These are phyloP conservation scores for Sclerotinia minor DNA, from an alignment of 2,329 filamentous ascomycete genomes.

Conservation along the genomic window DNA sequence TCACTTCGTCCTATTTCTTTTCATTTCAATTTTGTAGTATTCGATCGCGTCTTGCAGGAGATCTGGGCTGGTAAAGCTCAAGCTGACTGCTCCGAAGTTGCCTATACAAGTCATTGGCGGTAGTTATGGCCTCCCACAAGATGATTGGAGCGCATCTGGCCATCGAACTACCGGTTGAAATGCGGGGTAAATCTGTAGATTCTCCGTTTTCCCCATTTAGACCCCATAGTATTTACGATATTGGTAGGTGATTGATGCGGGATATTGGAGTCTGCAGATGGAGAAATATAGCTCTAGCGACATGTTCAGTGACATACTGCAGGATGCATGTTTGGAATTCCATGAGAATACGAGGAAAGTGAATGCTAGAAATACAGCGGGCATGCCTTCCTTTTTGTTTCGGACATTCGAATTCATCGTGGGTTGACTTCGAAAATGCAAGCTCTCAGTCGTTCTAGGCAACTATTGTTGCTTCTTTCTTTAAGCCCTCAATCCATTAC, in stretches of 20 bases:
- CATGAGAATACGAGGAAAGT: not conserved
- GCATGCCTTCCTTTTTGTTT: not conserved
- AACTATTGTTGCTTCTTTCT: slow-evolving; percentile 2
- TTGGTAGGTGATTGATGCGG: not conserved
- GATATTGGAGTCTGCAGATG: not conserved
- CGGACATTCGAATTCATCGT: not conserved
- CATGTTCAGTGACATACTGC: not conserved
- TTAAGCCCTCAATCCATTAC: slow-evolving; percentile 1
- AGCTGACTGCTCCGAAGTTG: not conserved
- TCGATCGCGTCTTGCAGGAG: not conserved
- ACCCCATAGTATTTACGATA: not conserved
- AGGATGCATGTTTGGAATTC: not conserved
- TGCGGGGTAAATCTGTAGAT: slow-evolving; percentile 14
- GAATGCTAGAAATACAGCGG: not conserved
- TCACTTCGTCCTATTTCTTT: too few relatives aligned
- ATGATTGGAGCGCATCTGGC: slow-evolving; percentile 20
- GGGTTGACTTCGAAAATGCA: not conserved
- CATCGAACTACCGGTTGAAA: not conserved
- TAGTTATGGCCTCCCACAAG: not conserved
- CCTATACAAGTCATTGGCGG: not conserved
- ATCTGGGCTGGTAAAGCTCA: not conserved
- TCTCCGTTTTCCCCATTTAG: slow-evolving; percentile 5
- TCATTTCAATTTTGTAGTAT: not conserved
- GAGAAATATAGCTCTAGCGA: not conserved
- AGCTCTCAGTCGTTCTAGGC: not conserved